A percentile compares a stretch with the other conserved stretches of the same genome.
These are phyloP conservation scores for Eucalyptus sp. DNA, from an alignment of 345 rosid species.

Conservation along the genomic window DNA sequence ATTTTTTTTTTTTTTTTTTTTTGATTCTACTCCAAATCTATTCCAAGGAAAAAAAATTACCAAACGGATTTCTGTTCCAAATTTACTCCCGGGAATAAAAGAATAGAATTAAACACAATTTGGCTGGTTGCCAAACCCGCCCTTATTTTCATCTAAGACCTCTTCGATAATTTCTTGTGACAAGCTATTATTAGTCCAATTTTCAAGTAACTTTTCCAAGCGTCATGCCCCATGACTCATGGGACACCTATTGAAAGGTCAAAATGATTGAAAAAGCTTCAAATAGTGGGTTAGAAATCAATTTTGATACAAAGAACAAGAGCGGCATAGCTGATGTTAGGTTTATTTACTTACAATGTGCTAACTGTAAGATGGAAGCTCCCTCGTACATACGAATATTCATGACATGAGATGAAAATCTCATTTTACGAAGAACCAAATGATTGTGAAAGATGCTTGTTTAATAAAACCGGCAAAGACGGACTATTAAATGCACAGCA, in stretches of 20 bases:
- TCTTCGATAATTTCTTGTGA: neutral
- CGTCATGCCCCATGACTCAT: neutral
- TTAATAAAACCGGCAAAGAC: neutral
- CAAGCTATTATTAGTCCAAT: neutral
- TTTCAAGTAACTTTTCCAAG: neutral
- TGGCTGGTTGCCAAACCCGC: rapidly evolving
- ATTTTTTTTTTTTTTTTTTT: too few species aligned
- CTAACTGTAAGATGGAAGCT: neutral
- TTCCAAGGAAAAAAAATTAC: rapidly evolving
- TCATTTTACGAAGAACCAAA: neutral
- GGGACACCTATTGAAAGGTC: neutral
- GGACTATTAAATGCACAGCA: neutral
- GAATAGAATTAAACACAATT: rapidly evolving
- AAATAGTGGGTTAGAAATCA: neutral
- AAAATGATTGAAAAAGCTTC: neutral
- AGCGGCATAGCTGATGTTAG: neutral
- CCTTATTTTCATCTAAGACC: neutral
- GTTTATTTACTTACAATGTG: neutral
- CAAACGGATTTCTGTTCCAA: rapidly evolving
- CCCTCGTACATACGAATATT: neutral
- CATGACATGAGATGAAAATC: neutral
- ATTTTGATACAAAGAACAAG: neutral
- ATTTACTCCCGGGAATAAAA: rapidly evolving
- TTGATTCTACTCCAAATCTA: rapidly evolving
- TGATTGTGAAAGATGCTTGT: neutral